Evolutionary conservation across 306 rosid genomes (phyloP), one percentile per base, ranked within the genome.

Genomic region (Corylus heterophylla): DNA sequence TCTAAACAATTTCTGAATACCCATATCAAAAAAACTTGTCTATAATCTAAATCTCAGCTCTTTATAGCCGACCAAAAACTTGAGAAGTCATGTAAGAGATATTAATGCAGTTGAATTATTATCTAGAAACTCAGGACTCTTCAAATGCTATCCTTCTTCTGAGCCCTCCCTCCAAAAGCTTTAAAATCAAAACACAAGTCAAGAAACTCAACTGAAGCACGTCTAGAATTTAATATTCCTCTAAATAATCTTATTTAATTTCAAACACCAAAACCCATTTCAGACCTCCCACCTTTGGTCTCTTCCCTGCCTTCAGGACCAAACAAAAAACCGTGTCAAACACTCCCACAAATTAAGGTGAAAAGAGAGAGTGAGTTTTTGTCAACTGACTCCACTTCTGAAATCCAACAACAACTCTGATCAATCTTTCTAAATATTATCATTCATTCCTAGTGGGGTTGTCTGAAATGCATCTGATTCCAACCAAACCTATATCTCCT

Each of bases 271-370:
- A 45, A 63, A 63, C 45, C 69, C 69, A 31, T 31, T 63, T 63
- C 45, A 31, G 51, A 68, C 72, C 73, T 29, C 6, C 29, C 42
- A 54, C 74, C 25, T 74, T 64, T 37, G 35, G 13, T 12, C 37
- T 42, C 7, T 20, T 54, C 47, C 47, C 44, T 25, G 14, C 9
- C 25, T 10, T 44, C 54, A 55, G 20, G 54, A 45, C 72, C 8
- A 80, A 78, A 39, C 59, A 79, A 80, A 39, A 79, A 80, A 84
- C 22, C 86, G 86, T 78, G 88, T 82, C 76, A 82, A 84, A 83
- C 61, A 84, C 81, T 48, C 74, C 48, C 12, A 17, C n/a, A 10
- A 59, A 11, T 20, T 12, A 17, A 8, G 47, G 17, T 59, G 22
- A 1, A 10, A 10, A 27, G 14, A 63, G 74, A 56, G 71, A 49